A percentile compares a stretch with the other conserved stretches of the same genome.
Conservation (phyloP, 768 basidiomycete genomes). For the Boletus rubescentipes region DNA sequence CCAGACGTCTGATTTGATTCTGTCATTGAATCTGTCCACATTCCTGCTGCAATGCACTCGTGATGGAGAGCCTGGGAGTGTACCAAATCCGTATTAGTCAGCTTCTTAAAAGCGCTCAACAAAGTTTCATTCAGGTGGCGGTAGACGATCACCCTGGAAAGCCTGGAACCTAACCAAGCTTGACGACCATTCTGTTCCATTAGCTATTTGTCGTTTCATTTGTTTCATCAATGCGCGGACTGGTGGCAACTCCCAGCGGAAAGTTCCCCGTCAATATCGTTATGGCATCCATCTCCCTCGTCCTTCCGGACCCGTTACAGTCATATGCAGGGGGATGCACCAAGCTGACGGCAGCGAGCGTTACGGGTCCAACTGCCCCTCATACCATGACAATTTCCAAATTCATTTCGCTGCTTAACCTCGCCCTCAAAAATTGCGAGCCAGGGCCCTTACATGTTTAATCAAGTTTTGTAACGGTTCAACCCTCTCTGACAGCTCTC, state of each 20-base stretch:
- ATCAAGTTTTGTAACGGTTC: constrained; percentile 28
- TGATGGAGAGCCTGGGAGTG: constrained; percentile 21
- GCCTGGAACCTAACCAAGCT: constrained; percentile 13
- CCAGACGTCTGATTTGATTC: constrained; percentile 24
- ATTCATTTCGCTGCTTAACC: constrained; percentile 17
- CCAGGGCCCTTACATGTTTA: constrained; percentile 27
- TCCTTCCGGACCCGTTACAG: constrained; percentile 32
- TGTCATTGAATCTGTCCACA: constrained; percentile 21
- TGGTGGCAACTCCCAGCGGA: constrained; percentile 12
- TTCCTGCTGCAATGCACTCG: constrained; percentile 5
- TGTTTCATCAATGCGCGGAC: constrained; percentile 6
- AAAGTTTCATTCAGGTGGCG: constrained; percentile 14
- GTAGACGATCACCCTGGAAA: constrained; percentile 23
- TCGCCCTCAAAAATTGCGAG: constrained; percentile 22
- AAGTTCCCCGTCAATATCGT: constrained; percentile 30
- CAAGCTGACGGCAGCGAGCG: constrained; percentile 28
- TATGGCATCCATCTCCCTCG: constrained; percentile 27
- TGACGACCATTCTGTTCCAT: constrained; percentile 15
- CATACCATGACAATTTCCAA: constrained; percentile 19
- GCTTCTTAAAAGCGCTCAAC: constrained; percentile 8
- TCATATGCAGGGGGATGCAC: constrained; percentile 32
- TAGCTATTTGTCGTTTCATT: constrained; percentile 12
- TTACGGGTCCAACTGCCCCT: constrained; percentile 10
- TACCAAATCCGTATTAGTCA: constrained; percentile 20
- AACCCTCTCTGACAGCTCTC: constrained; percentile 25